Percentiles rank a stretch among this genome's conserved stretches.
Conservation (phyloP, 2,329 filamentous ascomycete species). For the Penicillium crustosum region DNA sequence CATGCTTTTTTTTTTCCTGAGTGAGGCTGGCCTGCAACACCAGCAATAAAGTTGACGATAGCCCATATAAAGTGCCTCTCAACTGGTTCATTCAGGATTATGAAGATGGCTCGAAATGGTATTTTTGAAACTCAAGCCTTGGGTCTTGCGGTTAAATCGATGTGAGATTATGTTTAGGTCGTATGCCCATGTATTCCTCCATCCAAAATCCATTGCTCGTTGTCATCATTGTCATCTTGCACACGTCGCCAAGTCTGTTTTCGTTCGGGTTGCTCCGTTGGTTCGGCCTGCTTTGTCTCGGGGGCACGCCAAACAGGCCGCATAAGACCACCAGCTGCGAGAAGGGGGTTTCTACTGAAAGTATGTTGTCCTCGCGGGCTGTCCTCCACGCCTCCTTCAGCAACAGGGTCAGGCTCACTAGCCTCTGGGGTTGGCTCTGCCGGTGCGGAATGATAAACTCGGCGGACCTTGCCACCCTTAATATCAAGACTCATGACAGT, state of each 20-base stretch:
- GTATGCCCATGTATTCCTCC: conserved; percentile 43
- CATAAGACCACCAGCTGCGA: conserved; percentile 45
- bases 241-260: conserved; percentile 49
- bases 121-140: background rate
- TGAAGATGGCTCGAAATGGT: background rate
- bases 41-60: background rate
- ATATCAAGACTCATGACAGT: conserved; percentile 85
- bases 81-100: background rate
- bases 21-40: background rate
- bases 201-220: conserved; percentile 50
- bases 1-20: background rate
- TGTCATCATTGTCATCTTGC: conserved; percentile 49
- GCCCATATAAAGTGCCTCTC: background rate
- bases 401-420: conserved; percentile 17
- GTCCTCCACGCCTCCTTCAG: conserved; percentile 13
- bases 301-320: conserved; percentile 47
- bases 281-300: conserved; percentile 27
- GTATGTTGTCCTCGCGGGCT: conserved; percentile 31
- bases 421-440: conserved; percentile 24
- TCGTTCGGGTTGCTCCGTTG: conserved; percentile 30
- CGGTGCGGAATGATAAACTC: conserved; percentile 43
- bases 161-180: background rate
- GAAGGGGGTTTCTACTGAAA: conserved; percentile 47
- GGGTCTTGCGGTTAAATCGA: background rate
- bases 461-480: conserved; percentile 72